Evolutionary conservation across 2,329 filamentous ascomycete genomes (phyloP).

Genomic region (Saccharata proteae): DNA sequence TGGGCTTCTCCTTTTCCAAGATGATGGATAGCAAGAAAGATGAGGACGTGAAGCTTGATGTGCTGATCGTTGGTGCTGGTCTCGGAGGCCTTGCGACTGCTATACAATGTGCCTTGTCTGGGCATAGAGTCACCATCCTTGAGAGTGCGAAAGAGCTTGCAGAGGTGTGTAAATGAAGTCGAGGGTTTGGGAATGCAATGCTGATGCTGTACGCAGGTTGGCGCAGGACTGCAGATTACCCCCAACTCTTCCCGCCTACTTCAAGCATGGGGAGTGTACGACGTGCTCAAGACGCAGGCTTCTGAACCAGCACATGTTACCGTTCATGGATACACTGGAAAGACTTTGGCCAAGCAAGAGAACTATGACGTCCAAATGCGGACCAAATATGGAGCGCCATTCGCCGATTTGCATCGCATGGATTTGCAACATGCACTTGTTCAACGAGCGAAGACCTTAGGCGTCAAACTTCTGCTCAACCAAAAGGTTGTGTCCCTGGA

Average conservation of each 20-base stretch:
- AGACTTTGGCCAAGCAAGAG: constrained; percentile 37
- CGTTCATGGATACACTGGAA: constrained; percentile 40
- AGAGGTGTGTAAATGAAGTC: constrained; percentile 22
- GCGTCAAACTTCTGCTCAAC: constrained; percentile 39
- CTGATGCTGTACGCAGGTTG: constrained; percentile 15
- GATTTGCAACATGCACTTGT: constrained; percentile 47
- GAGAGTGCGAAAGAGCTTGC: constrained; percentile 30
- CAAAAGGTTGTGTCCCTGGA: constrained; percentile 37
- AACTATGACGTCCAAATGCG: constrained; percentile 43
- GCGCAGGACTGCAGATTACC: constrained; percentile 24
- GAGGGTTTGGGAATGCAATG: not conserved
- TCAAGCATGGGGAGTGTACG: constrained; percentile 38
- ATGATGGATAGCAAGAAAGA: not conserved
- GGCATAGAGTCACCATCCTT: constrained; percentile 29
- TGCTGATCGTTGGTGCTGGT: constrained; percentile 26
- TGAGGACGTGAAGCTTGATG: constrained; percentile 11
- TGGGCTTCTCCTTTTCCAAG: no score
- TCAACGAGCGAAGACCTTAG: constrained; percentile 39
- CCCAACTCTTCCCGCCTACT: constrained; percentile 36
- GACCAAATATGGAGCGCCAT: constrained; percentile 44
- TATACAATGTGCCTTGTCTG: constrained; percentile 29
- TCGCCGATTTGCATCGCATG: constrained; percentile 49
- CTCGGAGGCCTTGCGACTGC: constrained; percentile 32
- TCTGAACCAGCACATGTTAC: constrained; percentile 36
- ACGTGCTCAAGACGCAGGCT: constrained; percentile 25